phyloP scores from a whole-genome alignment of 2,329 filamentous ascomycete genomes.

The Neofusicoccum laricinum region DNA sequence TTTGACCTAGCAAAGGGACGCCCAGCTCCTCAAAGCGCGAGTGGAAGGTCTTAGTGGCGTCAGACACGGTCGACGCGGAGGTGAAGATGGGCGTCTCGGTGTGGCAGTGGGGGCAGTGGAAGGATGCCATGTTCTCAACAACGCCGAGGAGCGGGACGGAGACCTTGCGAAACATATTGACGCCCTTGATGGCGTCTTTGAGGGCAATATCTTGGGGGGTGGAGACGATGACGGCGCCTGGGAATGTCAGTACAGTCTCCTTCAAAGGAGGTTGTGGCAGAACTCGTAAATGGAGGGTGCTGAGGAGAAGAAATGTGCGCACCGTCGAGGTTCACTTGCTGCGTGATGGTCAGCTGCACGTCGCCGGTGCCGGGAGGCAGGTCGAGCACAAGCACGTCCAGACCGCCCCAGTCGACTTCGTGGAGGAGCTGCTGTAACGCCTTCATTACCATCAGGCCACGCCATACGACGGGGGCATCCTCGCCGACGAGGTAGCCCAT shows the following conservation, averaged over 20 bases:
- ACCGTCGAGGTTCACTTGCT: constrained; percentile 88
- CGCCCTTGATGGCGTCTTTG: constrained; percentile 86
- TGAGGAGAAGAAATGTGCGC: too few relatives aligned
- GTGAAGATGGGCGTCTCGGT: constrained; percentile 32
- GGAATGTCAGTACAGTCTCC: neutral
- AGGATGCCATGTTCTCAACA: constrained; percentile 52
- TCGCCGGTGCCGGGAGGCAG: constrained; percentile 93
- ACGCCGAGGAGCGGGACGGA: constrained; percentile 75
- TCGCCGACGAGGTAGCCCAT: constrained; percentile 91
- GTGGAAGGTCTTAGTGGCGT: constrained; percentile 69
- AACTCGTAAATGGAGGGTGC: too few relatives aligned
- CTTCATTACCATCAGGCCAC: constrained; percentile 96
- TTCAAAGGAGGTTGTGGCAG: neutral
- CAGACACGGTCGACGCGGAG: constrained; percentile 33
- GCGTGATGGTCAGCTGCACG: constrained; percentile 93
- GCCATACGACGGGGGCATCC: constrained; percentile 84
- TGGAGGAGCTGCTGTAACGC: constrained; percentile 93
- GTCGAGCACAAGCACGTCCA: constrained; percentile 88
- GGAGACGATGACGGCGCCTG: constrained; percentile 79
- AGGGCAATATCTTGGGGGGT: constrained; percentile 92
- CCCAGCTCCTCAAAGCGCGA: constrained; percentile 69
- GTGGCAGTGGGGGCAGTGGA: constrained; percentile 51
- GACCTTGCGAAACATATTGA: constrained; percentile 89
- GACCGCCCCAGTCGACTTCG: constrained; percentile 86
- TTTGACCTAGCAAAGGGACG: constrained; percentile 80